These are phyloP conservation scores for Haberlea rhodopensis DNA, from an alignment of 257 asterid species.

Conservation along the genomic window DNA sequence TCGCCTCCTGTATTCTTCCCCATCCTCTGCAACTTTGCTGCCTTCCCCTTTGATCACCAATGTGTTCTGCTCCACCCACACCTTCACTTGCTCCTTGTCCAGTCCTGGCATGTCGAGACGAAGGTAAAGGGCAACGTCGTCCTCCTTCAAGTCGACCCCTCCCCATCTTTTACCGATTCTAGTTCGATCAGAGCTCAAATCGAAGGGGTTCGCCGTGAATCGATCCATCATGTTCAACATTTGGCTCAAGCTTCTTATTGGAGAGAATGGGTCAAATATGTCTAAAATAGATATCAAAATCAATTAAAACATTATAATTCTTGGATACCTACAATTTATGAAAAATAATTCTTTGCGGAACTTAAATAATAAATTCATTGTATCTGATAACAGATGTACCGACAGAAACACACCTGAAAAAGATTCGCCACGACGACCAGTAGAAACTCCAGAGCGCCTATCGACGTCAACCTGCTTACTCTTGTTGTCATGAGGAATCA, in stretches of 20 bases:
- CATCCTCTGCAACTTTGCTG: conserved; percentile 27
- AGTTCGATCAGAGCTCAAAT: background rate
- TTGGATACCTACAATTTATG: too few species aligned
- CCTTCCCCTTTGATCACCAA: conserved; percentile 32
- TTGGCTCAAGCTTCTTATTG: conserved; percentile 62
- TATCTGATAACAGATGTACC: too few species aligned
- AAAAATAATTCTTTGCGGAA: too few species aligned
- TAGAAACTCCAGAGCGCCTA: too few species aligned
- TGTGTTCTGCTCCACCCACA: conserved; percentile 25
- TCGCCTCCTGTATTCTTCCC: conserved; percentile 14
- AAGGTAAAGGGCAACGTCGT: conserved; percentile 10
- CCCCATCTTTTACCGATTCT: background rate
- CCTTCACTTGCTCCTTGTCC: conserved; percentile 30
- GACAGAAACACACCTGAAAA: too few species aligned
- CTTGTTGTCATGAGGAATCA: too few species aligned
- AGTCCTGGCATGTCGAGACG: conserved; percentile 38
- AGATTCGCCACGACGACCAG: too few species aligned
- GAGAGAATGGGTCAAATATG: conserved; percentile 53
- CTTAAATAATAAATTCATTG: too few species aligned
- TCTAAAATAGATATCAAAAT: too few species aligned
- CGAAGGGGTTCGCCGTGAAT: conserved; percentile 29
- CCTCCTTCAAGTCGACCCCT: conserved; percentile 1
- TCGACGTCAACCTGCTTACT: too few species aligned
- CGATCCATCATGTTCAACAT: conserved; percentile 73
- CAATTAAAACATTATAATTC: too few species aligned